Evolutionary conservation across 2,329 filamentous ascomycete species (phyloP).

Genomic region (Leptographium flavum): DNA sequence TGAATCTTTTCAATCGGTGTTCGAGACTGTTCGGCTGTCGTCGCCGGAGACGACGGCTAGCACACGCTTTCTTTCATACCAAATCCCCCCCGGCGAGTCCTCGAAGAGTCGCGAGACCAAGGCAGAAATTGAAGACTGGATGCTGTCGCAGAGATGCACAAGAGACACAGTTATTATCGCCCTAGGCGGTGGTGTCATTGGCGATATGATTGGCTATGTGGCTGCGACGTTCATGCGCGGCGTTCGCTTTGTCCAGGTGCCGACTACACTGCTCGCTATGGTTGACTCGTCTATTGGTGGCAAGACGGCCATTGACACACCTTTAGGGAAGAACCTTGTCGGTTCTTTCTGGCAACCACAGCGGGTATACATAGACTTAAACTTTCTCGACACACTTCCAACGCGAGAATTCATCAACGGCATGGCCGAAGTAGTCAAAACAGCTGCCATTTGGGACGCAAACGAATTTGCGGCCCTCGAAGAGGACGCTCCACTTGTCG

Average conservation of each 20-base stretch:
- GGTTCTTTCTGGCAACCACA: constrained; percentile 94
- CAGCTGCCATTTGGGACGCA: constrained; percentile 90
- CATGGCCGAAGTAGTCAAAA: constrained; percentile 98
- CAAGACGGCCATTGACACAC: constrained; percentile 95
- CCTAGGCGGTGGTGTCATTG: constrained; percentile 89
- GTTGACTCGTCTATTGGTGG: constrained; percentile 97
- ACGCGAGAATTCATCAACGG: constrained; percentile 93
- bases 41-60: constrained; percentile 18
- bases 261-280: constrained; percentile 90
- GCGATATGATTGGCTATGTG: constrained; percentile 94
- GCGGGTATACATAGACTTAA: constrained; percentile 85
- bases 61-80: constrained; percentile 68
- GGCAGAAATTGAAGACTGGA: constrained; percentile 93
- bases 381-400: constrained; percentile 81
- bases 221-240: constrained; percentile 98
- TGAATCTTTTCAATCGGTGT: constrained; percentile 56
- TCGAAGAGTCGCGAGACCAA: constrained; percentile 92
- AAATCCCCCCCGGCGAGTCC: constrained; percentile 79
- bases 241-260: constrained; percentile 89
- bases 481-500: constrained; percentile 61
- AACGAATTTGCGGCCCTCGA: constrained; percentile 75
- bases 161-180: constrained; percentile 91
- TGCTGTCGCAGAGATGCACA: constrained; percentile 84
- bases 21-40: constrained; percentile 31
- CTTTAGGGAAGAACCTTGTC: constrained; percentile 88